Evolutionary conservation across 805 yeast species (phyloP), one percentile per base, ranked within the genome.

Genomic region (Metschnikowia drakensbergensis): DNA sequence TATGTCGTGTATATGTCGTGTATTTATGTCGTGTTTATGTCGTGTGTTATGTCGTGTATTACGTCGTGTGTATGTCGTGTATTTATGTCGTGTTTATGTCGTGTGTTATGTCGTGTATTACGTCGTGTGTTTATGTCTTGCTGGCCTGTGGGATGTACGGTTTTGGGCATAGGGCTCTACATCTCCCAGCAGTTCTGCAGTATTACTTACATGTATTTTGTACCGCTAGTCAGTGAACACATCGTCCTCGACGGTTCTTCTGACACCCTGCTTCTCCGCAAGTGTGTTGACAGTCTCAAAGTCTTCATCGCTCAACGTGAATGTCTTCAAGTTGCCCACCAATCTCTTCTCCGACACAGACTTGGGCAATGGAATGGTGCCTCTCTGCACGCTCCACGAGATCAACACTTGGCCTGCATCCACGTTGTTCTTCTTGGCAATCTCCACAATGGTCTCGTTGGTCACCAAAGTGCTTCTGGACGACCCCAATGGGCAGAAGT

Each of bases 251-350:
- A 63, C 60, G 4, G 61, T 53, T 61, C 75, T 66, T 17, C 38
- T 47, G 13, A 58, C 60, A 35, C 75, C 75, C 32, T 64, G 64
- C 49, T 59, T 60, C 36, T 60, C 65, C 34, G 67, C 47, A 48
- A 72, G 63, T 10, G 54, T 53, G 55, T 63, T 64, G 53, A 72
- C 63, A 11, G 62, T 55, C 33, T 61, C 66, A 47, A 70, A 67
- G 50, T 71, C 76, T 40, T 66, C 73, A 17, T 64, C 64, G 26
- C 66, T 55, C 55, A 72, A 65, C 17, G 43, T 53, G 45, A 71
- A 57, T 9, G 75, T 69, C 53, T 69, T 59, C 54, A 69, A 60
- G 61, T 75, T 67, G 37, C 68, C 57, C 53, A 66, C 55, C 52
- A 72, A 60, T 60, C 76, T 61, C 9, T 66, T 55, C 39, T 63